Base-by-base conservation (phyloP, 2,329 filamentous ascomycete species). In the Fusarium siculi region DNA sequence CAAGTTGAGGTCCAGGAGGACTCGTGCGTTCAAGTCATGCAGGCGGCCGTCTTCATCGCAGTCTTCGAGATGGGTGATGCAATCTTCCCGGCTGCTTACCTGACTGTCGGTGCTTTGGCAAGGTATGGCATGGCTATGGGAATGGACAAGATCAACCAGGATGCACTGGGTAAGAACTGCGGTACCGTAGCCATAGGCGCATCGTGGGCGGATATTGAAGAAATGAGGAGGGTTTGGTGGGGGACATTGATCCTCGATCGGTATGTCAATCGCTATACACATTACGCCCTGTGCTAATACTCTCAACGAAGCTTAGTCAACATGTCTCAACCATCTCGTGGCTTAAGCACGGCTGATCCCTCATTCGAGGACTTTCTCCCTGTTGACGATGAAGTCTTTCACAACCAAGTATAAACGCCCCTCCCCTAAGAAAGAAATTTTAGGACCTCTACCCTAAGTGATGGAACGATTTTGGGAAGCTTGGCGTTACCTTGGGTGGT, bases 371-470 rank as follows among this genome's bases (percentile, higher is more conserved):
- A 39, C 12, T 50, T 50, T 11, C 55, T 58, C 8, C 55, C 55
- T 2, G 43, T 50, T 1, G 55, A 58, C 4, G 55, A 58, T 14
- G 55, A 50, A 15, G 11, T 25, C 15, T 58, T 58, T 23, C 25
- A 37, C 14, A 53, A 2, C 2, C 32, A 53, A 37, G 49, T 53
- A 53, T 16, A 2, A 25, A 3, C 6, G 21, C 10, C 15, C 16
- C 9, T 9, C 11, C 11, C 16, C 43, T 4, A 12, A 25, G 18
- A 11, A 25, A 25, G 43, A 12, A 46, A 19, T 6, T 18, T 3
- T 14, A 0, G 2, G 11, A 2, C 43, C 16, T 19, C 0, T 46
- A 25, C 19, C 43, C 23, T 9, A 14, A 19, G 0, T 4, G 1
- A 25, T 25, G 1, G 5, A 5, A 5, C 9, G 23, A 44, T 9